These are phyloP conservation scores for Penicillium sp. DNA, from an alignment of 2,329 filamentous ascomycete genomes.

Conservation along the genomic window DNA sequence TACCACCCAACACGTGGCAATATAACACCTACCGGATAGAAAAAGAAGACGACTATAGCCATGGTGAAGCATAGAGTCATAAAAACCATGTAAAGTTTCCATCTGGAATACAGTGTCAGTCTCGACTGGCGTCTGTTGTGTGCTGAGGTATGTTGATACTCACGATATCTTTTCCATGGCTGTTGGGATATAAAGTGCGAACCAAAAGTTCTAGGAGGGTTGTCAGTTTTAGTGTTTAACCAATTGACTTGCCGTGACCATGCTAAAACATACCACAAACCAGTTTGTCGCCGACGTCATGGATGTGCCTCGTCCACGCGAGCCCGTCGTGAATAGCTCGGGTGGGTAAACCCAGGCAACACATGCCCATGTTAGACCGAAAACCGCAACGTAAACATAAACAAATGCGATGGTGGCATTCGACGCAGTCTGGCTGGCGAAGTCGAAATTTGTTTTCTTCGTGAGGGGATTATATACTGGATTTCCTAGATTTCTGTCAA, in stretches of 20 bases:
- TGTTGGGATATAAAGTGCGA: conserved; percentile 26
- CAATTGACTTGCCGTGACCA: too few species aligned
- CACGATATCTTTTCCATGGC: conserved; percentile 26
- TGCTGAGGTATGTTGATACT: neutral
- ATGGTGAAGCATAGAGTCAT: conserved; percentile 25
- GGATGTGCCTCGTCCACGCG: conserved; percentile 22
- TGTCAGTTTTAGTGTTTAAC: neutral
- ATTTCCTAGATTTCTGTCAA: conserved; percentile 10
- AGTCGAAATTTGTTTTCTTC: conserved; percentile 25
- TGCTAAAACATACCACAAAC: conserved; percentile 23
- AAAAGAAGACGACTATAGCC: conserved; percentile 21
- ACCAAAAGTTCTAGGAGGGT: conserved; percentile 25
- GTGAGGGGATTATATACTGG: conserved; percentile 21
- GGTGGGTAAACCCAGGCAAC: conserved; percentile 26
- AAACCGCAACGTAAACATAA: conserved; percentile 31
- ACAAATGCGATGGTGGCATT: conserved; percentile 29
- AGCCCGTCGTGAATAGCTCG: conserved; percentile 23
- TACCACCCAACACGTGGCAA: neutral
- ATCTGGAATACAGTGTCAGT: conserved; percentile 6
- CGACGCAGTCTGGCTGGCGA: conserved; percentile 14
- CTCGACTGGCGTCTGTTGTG: neutral
- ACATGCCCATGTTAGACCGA: conserved; percentile 30
- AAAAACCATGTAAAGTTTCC: conserved; percentile 26
- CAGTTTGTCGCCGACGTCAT: conserved; percentile 28
- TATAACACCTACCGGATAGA: conserved; percentile 19